phyloP scores from a whole-genome alignment of 2,329 filamentous ascomycete species.

The Nigrospora sphaerica region DNA sequence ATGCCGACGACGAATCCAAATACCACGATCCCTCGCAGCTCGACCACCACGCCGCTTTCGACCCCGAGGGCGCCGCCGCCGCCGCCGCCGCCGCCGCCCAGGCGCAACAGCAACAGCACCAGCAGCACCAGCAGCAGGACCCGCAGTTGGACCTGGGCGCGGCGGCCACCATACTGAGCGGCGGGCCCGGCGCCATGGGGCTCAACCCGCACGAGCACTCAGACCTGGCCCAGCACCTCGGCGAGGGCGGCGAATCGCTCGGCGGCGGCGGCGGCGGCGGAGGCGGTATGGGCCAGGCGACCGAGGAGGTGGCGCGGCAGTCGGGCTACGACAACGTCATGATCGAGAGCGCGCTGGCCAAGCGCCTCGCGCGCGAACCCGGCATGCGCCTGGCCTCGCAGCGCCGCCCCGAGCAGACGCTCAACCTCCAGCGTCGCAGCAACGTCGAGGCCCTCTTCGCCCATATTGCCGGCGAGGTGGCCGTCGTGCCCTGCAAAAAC shows the following conservation, averaged over 20 bases:
- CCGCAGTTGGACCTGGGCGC: constrained; percentile 21
- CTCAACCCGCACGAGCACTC: constrained; percentile 21
- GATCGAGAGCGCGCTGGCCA: constrained; percentile 48
- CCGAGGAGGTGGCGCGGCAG: constrained; percentile 37
- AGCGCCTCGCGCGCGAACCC: constrained; percentile 40
- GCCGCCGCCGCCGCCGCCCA: constrained; percentile 5
- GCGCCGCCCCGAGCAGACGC: constrained; percentile 43
- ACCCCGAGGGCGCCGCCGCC: constrained; percentile 6
- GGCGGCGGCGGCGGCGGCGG: too few species aligned
- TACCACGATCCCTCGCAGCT: background rate
- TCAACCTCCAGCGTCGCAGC: constrained; percentile 50
- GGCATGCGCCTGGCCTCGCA: constrained; percentile 44
- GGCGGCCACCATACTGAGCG: constrained; percentile 22
- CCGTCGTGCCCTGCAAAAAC: constrained; percentile 47
- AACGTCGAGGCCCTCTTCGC: constrained; percentile 54
- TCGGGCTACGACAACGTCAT: constrained; percentile 39
- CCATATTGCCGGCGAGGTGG: constrained; percentile 45
- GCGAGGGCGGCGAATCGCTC: constrained; percentile 7
- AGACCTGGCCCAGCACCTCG: constrained; percentile 16
- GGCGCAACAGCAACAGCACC: constrained; percentile 6
- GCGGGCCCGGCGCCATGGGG: constrained; percentile 17
- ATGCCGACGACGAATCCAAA: background rate
- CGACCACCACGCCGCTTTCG: constrained; percentile 3
- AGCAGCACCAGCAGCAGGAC: constrained; percentile 21
- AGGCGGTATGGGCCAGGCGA: constrained; percentile 23